Evolutionary conservation across 495 filamentous ascomycete species (phyloP), one percentile per base, ranked within the genome.

Genomic region (Penicillium antarcticum): DNA sequence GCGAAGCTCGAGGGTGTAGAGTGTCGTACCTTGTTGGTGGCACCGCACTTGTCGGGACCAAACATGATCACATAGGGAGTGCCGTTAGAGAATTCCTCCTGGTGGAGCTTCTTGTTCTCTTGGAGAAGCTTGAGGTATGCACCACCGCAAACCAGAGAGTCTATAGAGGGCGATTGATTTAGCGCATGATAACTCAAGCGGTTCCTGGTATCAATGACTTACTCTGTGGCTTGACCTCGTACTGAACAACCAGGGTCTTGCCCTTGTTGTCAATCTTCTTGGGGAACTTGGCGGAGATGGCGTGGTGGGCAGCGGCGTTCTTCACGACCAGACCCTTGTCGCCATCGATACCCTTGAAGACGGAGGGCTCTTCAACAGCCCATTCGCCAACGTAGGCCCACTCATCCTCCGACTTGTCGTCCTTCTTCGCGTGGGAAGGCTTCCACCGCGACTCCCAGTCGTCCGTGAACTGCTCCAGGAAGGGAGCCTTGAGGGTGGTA

Each of bases 41-140:
- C 83, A 74, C 94, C 95, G 71, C 95, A 99, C 86, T 97, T 99
- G 79, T 99, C 95, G 64, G 95, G 95, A 58, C 95, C 95, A 71
- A 99, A 99, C 95, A 97, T 97, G 79, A 99, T 95, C 56, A 99
- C 88, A 69, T 99, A 99, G 33, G 95, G 95, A 39, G 92, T 92
- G 41, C 85, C 80, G 75, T 99, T 96, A 63, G 91, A 94, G 80
- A 99, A 99, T 77, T 99, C 95, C 48, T 97, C 94, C 65, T 86
- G 81, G 75, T 96, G 91, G 63, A 97, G 89, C 72, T 88, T 86
- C 80, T 92, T 95, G 80, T 91, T 97, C 69, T 99, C 94, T 56
- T 95, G 87, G 57, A 97, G 88, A 57, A 99, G 90, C 86, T 99
- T 99, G 80, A 99, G 78, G 76, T 99, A 99, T 60, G 95, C 95